A percentile compares a stretch with the other conserved stretches of the same genome.
Evolutionary conservation across 2,329 filamentous ascomycete species (phyloP).

Genomic region (Paecilomyces formosus): DNA sequence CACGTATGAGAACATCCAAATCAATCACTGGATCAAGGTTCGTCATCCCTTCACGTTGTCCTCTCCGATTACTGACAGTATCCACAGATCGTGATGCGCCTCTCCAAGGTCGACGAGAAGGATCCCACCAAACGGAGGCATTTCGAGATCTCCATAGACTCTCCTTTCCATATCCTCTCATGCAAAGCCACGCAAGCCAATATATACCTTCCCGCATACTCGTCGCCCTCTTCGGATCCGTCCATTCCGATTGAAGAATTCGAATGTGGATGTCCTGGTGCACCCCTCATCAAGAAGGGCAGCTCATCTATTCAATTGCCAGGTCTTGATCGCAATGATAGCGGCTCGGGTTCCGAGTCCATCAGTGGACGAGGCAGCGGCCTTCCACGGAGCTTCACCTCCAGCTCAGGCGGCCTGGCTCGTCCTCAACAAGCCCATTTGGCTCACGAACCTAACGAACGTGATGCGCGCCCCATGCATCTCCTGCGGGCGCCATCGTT

Average conservation of each 20-base stretch:
- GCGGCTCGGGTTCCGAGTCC: slow-evolving; percentile 11
- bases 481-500: slow-evolving; percentile 76
- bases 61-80: background rate
- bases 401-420: slow-evolving; percentile 33
- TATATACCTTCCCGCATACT: slow-evolving; percentile 76
- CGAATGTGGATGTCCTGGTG: slow-evolving; percentile 61
- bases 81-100: slow-evolving; percentile 75
- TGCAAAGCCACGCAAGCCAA: slow-evolving; percentile 91
- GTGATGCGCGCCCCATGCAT: slow-evolving; percentile 65
- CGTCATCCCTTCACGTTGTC: slow-evolving; percentile 13
- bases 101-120: slow-evolving; percentile 73
- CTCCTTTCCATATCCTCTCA: slow-evolving; percentile 85
- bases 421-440: slow-evolving; percentile 45
- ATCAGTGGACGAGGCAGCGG: slow-evolving; percentile 6
- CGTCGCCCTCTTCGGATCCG: slow-evolving; percentile 45
- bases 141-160: slow-evolving; percentile 95
- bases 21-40: slow-evolving; percentile 96
- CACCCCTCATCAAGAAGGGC: slow-evolving; percentile 38
- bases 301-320: slow-evolving; percentile 15
- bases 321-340: slow-evolving; percentile 21
- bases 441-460: slow-evolving; percentile 37
- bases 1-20: slow-evolving; percentile 87
- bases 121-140: slow-evolving; percentile 75
- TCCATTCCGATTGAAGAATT: slow-evolving; percentile 49
- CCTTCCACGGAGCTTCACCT: slow-evolving; percentile 30